Evolutionary conservation across 2,329 filamentous ascomycete species (phyloP), one percentile per base, ranked within the genome.

Genomic region (Emergomyces africanus): DNA sequence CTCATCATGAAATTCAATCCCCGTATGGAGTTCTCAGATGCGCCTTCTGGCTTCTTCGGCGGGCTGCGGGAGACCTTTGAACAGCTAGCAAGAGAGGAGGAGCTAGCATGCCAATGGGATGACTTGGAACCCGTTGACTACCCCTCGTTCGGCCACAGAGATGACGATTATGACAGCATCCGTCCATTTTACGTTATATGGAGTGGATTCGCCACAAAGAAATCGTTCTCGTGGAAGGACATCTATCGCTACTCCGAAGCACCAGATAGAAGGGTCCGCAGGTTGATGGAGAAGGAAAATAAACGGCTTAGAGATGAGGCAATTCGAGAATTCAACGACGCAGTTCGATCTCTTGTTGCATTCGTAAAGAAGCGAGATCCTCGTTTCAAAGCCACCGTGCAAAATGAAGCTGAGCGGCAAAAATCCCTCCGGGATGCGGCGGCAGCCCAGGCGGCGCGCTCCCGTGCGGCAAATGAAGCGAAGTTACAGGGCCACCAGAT

Each of bases 251-350:
- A 90, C 23, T 86, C 87, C 0, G 90, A 96, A 66, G 92, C 90
- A 1, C 90, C 90, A 1, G 92, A 99, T 73, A 84, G 94, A 56
- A 83, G 87, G 42, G 80, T 89, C 18, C 84, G 92, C 57, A 83
- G 94, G 37, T 68, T 89, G 44, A 95, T 97, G 85, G 94, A 97
- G 70, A 96, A 96, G 72, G 92, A 96, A 70, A 99, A 99, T 72
- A 88, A 85, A 66, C 88, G 87, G 63, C 74, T 87, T 28, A 83
- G 94, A 57, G 91, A 96, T 23, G 88, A 92, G 57, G 90, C 85
- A 2, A 83, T 88, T 12, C 83, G 87, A 59, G 89, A 96, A 64
- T 97, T 96, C 76, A 97, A 96, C 72, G 90, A 96, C 61, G 88
- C 90, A 2, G 90, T 99, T 35, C 79, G 89, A 59, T 88, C 90